These are phyloP conservation scores for Thelonectria rubi DNA, from an alignment of 2,329 filamentous ascomycete species.

Conservation along the genomic window DNA sequence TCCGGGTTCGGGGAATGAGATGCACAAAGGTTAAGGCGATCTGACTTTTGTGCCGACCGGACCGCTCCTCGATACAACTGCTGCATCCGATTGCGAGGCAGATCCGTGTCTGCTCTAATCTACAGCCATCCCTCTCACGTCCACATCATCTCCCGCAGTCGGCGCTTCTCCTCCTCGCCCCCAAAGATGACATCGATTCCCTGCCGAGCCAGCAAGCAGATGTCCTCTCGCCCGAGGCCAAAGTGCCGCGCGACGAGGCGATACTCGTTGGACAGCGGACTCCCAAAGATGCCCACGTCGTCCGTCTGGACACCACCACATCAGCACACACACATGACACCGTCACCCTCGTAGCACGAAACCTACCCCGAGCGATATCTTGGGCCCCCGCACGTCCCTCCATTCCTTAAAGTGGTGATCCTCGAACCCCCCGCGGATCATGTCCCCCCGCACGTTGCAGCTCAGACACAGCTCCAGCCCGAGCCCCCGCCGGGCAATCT, in stretches of 20 bases:
- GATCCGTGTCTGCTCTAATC: neutral
- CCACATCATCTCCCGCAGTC: conserved; percentile 64
- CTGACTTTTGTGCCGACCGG: neutral
- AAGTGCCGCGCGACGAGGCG: conserved; percentile 77
- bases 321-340: conserved; percentile 15
- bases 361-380: conserved; percentile 75
- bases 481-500: conserved; percentile 62
- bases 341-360: neutral
- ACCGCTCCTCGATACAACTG: neutral
- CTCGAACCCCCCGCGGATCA: conserved; percentile 71
- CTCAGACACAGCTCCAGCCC: conserved; percentile 81
- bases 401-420: conserved; percentile 84
- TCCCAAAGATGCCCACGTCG: conserved; percentile 84
- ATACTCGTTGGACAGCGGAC: conserved; percentile 80
- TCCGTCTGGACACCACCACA: conserved; percentile 68
- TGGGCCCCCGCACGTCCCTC: conserved; percentile 65
- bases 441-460: conserved; percentile 80
- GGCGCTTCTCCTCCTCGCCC: conserved; percentile 66
- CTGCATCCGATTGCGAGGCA: too few relatives aligned
- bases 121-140: conserved; percentile 8
- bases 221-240: conserved; percentile 56
- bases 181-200: conserved; percentile 74
- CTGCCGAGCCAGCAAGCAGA: conserved; percentile 66
- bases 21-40: conserved; percentile 1
- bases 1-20: conserved; percentile 8